Conservation (phyloP, 495 filamentous ascomycete genomes). For the Aspergillus conjunctus region DNA sequence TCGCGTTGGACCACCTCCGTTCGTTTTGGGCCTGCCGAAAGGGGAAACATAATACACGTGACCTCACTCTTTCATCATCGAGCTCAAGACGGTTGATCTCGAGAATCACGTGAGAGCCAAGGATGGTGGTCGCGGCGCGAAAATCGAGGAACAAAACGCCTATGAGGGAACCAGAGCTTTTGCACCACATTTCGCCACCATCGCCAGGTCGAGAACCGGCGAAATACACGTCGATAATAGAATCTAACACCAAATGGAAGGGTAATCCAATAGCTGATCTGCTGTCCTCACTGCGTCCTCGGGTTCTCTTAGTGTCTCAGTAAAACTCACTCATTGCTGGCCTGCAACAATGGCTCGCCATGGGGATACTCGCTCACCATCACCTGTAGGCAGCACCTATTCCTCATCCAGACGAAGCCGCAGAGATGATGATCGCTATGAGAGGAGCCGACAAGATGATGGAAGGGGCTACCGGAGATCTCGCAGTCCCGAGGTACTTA, state of each 20-base stretch:
- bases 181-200: conserved; percentile 3
- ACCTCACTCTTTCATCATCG: neutral
- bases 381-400: conserved; percentile 87
- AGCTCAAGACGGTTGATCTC: conserved; percentile 24
- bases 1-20: conserved; percentile 28
- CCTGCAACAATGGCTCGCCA: conserved; percentile 82
- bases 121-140: neutral
- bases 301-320: conserved; percentile 48
- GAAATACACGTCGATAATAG: conserved; percentile 6
- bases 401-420: conserved; percentile 71
- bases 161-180: neutral
- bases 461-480: conserved; percentile 62
- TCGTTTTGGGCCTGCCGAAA: conserved; percentile 35
- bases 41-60: conserved; percentile 29
- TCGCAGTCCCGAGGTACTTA: conserved; percentile 69
- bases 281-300: conserved; percentile 25
- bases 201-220: conserved; percentile 14
- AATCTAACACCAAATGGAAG: conserved; percentile 22
- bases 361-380: conserved; percentile 93
- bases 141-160: conserved; percentile 3
- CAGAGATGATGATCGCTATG: conserved; percentile 76
- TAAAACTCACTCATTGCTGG: conserved; percentile 67
- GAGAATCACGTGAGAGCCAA: conserved; percentile 9
- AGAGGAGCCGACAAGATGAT: conserved; percentile 66
- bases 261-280: conserved; percentile 25